These are phyloP conservation scores for Cyberlindnera petersonii DNA, from an alignment of 805 yeast genomes.

Conservation along the genomic window DNA sequence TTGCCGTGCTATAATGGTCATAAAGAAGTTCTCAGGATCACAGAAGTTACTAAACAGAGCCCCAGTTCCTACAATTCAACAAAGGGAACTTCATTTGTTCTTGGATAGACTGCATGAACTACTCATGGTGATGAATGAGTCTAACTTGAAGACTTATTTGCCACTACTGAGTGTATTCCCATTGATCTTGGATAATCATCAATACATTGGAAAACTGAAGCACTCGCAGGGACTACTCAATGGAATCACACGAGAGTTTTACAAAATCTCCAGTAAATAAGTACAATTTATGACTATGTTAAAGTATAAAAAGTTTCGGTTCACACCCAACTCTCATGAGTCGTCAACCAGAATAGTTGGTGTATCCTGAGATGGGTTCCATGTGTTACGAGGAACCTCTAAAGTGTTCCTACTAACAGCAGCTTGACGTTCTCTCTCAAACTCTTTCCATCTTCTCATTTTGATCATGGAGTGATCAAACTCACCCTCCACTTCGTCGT, in stretches of 20 bases:
- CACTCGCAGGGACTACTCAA: conserved; percentile 17
- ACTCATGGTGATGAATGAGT: conserved; percentile 12
- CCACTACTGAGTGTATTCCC: conserved; percentile 21
- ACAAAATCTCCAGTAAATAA: conserved; percentile 20
- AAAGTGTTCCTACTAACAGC: conserved; percentile 8
- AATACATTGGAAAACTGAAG: conserved; percentile 16
- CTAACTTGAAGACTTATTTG: conserved; percentile 4
- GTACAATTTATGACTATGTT: too few relatives aligned
- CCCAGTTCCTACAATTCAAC: conserved; percentile 67
- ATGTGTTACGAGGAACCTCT: conserved; percentile 25
- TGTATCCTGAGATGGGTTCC: conserved; percentile 26
- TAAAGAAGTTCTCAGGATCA: conserved; percentile 64
- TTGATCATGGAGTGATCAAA: conserved; percentile 88
- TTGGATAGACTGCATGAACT: conserved; percentile 41
- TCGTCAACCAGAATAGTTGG: conserved; percentile 15
- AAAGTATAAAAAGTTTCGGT: too few relatives aligned
- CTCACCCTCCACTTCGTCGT: conserved; percentile 69
- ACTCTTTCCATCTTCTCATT: conserved; percentile 94
- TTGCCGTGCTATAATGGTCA: conserved; percentile 54
- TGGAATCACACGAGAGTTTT: conserved; percentile 24
- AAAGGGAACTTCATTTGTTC: conserved; percentile 51
- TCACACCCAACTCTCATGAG: not conserved
- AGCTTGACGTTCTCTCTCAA: conserved; percentile 56
- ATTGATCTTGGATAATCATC: conserved; percentile 24
- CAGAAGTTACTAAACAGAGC: conserved; percentile 50